Evolutionary conservation across 2,329 filamentous ascomycete species (phyloP), one percentile per base, ranked within the genome.

Genomic region (Ophiostoma angusticollis): DNA sequence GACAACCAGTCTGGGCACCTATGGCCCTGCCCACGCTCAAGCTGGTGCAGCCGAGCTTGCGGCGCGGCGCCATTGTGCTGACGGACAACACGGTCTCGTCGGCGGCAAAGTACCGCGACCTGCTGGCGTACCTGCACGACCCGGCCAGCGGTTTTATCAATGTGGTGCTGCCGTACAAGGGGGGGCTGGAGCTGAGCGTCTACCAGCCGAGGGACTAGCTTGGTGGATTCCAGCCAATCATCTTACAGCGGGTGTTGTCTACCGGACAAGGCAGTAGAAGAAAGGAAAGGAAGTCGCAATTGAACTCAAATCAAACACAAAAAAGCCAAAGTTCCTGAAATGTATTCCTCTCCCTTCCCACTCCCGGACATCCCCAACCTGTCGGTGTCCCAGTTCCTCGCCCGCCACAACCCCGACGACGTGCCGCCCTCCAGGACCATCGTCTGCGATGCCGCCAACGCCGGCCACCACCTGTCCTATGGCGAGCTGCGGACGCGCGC

Each of bases 111-210:
- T 66, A 65, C 43, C 45, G 50, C 17, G 62, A 67, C 2, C 49
- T 67, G 1, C 43, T 67, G 9, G 53, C 47, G 0, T 64, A 60
- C 43, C 30, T 68, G 23, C 44, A 56, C 3, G 52, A 52, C 2
- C 59, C 63, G 0, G 50, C 52, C 1, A 67, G 56, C 42, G 60
- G 60, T 1, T 72, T 68, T 40, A 56, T 45, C 30, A 50, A 39
- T 9, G 40, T 42, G 28, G 48, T 47, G 3, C 28, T 49, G 3
- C 50, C 50, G 1, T 54, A 45, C 17, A 34, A 31, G 3, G 48
- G 49, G 4, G 51, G 51, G 0, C 22, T 54, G 8, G 47, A 50
- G 37, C 30, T 54, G 39, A 42, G 40, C 9, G 46, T 52, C 11
- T 52, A 53, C 18, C 43, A 12, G 24, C 13, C 17, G 13, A 31